These are phyloP conservation scores for Aphanomyces invadans DNA, from an alignment of 352 stramenopile species.

Conservation along the genomic window DNA sequence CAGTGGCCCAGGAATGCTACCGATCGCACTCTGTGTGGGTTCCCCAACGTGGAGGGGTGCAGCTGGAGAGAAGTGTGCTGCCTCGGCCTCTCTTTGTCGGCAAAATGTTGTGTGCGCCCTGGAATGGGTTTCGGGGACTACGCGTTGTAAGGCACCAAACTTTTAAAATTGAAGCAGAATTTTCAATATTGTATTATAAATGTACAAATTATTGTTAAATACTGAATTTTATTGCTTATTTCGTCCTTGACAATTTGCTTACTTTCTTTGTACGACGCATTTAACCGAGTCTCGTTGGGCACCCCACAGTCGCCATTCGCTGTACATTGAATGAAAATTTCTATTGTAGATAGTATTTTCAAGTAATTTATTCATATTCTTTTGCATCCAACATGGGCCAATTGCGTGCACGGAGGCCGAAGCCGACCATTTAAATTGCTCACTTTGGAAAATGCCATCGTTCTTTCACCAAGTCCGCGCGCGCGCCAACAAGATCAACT, in stretches of 20 bases:
- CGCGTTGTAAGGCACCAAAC: no score
- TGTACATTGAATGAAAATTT: background rate
- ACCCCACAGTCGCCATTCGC: background rate
- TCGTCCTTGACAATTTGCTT: background rate
- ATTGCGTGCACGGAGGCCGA: background rate
- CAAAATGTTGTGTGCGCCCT: no score
- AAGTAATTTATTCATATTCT: background rate
- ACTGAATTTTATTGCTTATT: background rate
- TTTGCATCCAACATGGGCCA: background rate
- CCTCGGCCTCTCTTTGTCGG: no score
- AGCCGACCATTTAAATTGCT: background rate
- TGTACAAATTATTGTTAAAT: background rate
- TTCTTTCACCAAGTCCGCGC: slow-evolving; percentile 87
- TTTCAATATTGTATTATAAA: slow-evolving; percentile 2
- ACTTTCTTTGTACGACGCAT: background rate
- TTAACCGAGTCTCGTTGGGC: background rate
- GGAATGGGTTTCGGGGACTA: no score
- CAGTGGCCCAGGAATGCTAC: no score
- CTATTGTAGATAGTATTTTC: background rate
- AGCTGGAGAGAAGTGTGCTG: no score
- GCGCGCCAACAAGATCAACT: slow-evolving; percentile 87
- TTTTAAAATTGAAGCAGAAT: background rate
- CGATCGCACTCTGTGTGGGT: no score
- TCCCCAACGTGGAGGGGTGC: no score
- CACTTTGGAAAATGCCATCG: slow-evolving; percentile 16